These are phyloP conservation scores for Phtheirospermum japonicum DNA, from an alignment of 257 asterid genomes.

Conservation along the genomic window DNA sequence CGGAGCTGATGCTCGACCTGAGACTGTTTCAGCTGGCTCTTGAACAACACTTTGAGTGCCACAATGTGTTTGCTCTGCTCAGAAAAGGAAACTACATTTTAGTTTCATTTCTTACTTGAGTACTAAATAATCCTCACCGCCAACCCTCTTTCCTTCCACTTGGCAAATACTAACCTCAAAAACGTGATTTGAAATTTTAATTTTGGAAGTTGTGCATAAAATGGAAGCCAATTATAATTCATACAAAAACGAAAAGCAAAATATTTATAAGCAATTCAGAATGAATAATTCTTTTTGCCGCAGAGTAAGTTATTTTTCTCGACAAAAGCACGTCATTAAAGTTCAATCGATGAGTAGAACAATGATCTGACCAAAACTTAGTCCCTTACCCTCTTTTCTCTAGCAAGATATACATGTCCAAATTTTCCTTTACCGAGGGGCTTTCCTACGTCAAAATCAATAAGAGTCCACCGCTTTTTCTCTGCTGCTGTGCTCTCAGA, in stretches of 20 bases:
- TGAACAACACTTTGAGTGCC: conserved; percentile 76
- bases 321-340: not conserved
- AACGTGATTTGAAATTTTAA: too few species aligned
- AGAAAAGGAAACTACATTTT: conserved; percentile 1
- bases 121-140: not conserved
- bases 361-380: conserved; percentile 23
- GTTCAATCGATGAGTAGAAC: conserved; percentile 10
- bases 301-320: not conserved
- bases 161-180: not conserved
- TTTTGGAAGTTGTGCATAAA: too few species aligned
- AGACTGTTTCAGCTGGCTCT: conserved; percentile 75
- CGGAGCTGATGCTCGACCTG: conserved; percentile 90
- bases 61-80: conserved; percentile 79
- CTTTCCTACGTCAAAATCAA: conserved; percentile 82
- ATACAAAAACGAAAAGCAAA: not conserved
- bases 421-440: conserved; percentile 94
- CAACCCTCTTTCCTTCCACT: conserved; percentile 6
- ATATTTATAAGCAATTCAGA: not conserved
- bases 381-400: conserved; percentile 86
- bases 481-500: conserved; percentile 51
- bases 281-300: not conserved
- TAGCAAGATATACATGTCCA: conserved; percentile 85
- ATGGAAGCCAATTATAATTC: too few species aligned
- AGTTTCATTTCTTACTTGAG: conserved; percentile 2
- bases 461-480: conserved; percentile 73